Base-by-base conservation (phyloP, 495 filamentous ascomycete genomes). In the Penicillium paradoxum region DNA sequence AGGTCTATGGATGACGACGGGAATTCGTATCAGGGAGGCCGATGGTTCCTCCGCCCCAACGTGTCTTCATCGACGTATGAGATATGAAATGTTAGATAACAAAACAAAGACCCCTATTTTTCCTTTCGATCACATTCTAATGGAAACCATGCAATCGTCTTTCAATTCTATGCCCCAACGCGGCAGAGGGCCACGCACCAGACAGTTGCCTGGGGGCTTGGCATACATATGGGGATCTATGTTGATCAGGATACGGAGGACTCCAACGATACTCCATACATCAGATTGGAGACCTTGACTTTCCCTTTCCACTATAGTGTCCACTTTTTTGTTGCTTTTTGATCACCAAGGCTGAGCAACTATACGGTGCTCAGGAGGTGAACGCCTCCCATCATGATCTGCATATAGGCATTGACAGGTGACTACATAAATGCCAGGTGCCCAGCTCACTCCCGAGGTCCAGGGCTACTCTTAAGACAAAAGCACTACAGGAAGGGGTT, bases 141-240 rank as follows among this genome's bases (percentile, higher is more conserved):
- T 10, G 10, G 15, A 4, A 41, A 22, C 22, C 5, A 50, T 32
- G 21, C 30, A 6, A 24, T 32, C 32, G 13, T 11, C 10, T 17
- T 30, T 17, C 40, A 40, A 21, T 39, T 45, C 24, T 40, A 25
- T 32, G 27, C 27, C 9, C 19, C 18, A 41, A 37, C 21, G n/a
- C 18, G 38, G 30, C 53, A 51, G 9, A 44, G 49, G 39, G 42
- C 24, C 57, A 63, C 63, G 59, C 49, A 65, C 49, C 30, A 30
- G 45, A 25, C 13, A 46, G 53, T 40, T 65, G 59, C 62, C 62
- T 65, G 47, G 54, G 19, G 51, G 57, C 60, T 64, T 60, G 60
- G 60, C 60, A 56, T 18, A 5, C 45, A 25, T 37, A 30, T 19
- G 11, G n/a, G 24, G 40, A 42, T 44, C 50, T 25, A 43, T 14